Percentiles rank a stretch among this genome's conserved stretches.
phyloP scores from a whole-genome alignment of 2,329 filamentous ascomycete genomes.

The Plenodomus tracheiphilus region DNA sequence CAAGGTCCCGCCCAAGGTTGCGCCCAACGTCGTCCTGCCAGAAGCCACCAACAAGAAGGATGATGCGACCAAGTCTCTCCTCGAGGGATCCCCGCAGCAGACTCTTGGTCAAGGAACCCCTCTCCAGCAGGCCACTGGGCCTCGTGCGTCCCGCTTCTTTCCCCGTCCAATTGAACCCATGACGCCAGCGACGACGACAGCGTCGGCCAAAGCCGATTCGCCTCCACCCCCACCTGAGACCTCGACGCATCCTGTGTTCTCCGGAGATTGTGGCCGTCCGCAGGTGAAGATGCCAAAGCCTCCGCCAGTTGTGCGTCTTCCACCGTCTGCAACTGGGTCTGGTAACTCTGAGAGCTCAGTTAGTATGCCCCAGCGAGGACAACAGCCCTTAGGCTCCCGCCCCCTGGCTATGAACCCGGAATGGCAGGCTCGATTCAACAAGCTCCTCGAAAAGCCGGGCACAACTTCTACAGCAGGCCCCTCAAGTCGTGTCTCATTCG shows the following conservation, averaged over 20 bases:
- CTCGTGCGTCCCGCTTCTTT: conserved; percentile 45
- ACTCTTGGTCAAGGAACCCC: conserved; percentile 22
- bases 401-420: conserved; percentile 50
- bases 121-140: conserved; percentile 29
- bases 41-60: conserved; percentile 27
- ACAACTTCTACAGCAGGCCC: conserved; percentile 33
- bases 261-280: conserved; percentile 66
- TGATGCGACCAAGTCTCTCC: conserved; percentile 24
- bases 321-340: conserved; percentile 56
- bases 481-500: conserved; percentile 32
- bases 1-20: conserved; percentile 28
- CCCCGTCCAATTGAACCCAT: conserved; percentile 33
- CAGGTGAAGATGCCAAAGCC: conserved; percentile 71
- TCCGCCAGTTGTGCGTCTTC: conserved; percentile 79
- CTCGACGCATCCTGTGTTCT: conserved; percentile 72
- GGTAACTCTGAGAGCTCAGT: conserved; percentile 46
- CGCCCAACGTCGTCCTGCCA: conserved; percentile 13
- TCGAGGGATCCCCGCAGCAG: conserved; percentile 31
- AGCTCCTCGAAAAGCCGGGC: conserved; percentile 66
- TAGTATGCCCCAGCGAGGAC: conserved; percentile 41
- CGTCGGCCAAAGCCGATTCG: conserved; percentile 32
- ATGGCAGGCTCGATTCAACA: conserved; percentile 87
- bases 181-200: conserved; percentile 17
- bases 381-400: conserved; percentile 39
- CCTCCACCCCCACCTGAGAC: conserved; percentile 67